These are phyloP conservation scores for Thermomyces lanuginosus DNA, from an alignment of 2,329 filamentous ascomycete species.

Conservation along the genomic window DNA sequence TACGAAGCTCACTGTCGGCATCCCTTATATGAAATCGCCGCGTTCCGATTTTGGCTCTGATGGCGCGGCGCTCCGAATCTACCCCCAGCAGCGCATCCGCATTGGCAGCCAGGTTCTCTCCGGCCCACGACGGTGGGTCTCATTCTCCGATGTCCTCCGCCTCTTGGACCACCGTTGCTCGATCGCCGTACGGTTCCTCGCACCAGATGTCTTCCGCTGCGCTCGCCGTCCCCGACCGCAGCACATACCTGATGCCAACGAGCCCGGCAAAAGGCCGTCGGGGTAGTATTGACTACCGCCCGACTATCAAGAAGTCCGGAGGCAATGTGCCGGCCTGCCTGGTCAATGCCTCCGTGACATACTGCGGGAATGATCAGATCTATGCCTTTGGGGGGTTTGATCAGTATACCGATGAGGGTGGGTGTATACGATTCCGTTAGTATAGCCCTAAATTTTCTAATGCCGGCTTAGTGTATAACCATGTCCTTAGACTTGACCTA, in stretches of 20 bases:
- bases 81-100: conserved; percentile 11
- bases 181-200: conserved; percentile 14
- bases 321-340: conserved; percentile 79
- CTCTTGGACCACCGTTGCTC: conserved; percentile 9
- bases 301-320: conserved; percentile 62
- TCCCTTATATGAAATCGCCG: no score
- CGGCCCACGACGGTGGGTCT: conserved; percentile 18
- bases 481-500: conserved; percentile 79
- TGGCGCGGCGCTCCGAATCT: conserved; percentile 16
- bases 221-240: conserved; percentile 36
- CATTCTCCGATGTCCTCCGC: no score
- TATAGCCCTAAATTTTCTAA: conserved; percentile 4
- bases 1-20: background rate
- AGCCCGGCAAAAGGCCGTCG: conserved; percentile 53
- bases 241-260: conserved; percentile 83
- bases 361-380: conserved; percentile 92
- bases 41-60: conserved; percentile 8
- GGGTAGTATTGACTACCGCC: conserved; percentile 57
- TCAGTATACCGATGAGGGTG: conserved; percentile 88
- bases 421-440: conserved; percentile 5
- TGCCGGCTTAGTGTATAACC: conserved; percentile 60
- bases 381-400: conserved; percentile 98
- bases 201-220: conserved; percentile 15
- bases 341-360: conserved; percentile 97
- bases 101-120: conserved; percentile 9